Percentiles rank a stretch among this genome's conserved stretches.
Conservation (phyloP, 2,329 filamentous ascomycete genomes). For the Trichothecium roseum region DNA sequence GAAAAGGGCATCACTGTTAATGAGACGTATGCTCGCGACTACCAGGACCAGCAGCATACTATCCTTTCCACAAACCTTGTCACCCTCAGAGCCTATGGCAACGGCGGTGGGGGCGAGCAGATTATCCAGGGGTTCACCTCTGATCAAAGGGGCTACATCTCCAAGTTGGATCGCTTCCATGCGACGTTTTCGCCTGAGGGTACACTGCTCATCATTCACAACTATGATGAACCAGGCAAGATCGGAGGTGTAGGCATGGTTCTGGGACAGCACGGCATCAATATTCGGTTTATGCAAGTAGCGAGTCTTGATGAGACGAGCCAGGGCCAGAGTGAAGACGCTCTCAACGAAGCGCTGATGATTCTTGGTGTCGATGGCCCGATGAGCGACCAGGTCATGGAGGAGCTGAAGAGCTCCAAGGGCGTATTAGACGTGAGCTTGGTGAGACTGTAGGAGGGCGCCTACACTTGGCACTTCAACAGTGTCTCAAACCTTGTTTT, state of each 20-base stretch:
- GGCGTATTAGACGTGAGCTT: slow-evolving; percentile 47
- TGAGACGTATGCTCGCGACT: slow-evolving; percentile 51
- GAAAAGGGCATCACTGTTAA: slow-evolving; percentile 71
- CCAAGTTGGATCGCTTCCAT: slow-evolving; percentile 61
- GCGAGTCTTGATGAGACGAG: slow-evolving; percentile 32
- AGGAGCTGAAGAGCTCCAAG: slow-evolving; percentile 35
- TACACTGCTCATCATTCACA: slow-evolving; percentile 66
- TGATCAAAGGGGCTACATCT: slow-evolving; percentile 57
- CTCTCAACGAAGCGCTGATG: slow-evolving; percentile 64
- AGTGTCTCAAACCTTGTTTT: slow-evolving; percentile 6
- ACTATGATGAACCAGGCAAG: slow-evolving; percentile 73
- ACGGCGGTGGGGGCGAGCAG: slow-evolving; percentile 21
- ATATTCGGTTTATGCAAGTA: slow-evolving; percentile 75
- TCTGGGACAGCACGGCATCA: slow-evolving; percentile 60
- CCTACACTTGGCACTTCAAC: slow-evolving; percentile 2
- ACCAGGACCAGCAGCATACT: slow-evolving; percentile 21
- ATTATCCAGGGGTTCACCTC: slow-evolving; percentile 57
- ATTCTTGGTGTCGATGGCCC: slow-evolving; percentile 63
- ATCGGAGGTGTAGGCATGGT: slow-evolving; percentile 69
- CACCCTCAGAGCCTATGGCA: slow-evolving; percentile 48
- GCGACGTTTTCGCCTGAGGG: slow-evolving; percentile 66
- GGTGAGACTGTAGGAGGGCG: slow-evolving; percentile 27
- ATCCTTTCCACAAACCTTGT: slow-evolving; percentile 60
- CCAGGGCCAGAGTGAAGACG: slow-evolving; percentile 11
- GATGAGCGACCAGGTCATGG: slow-evolving; percentile 46